Base-by-base conservation (phyloP, 345 rosid genomes). In the Litchi chinensis region DNA sequence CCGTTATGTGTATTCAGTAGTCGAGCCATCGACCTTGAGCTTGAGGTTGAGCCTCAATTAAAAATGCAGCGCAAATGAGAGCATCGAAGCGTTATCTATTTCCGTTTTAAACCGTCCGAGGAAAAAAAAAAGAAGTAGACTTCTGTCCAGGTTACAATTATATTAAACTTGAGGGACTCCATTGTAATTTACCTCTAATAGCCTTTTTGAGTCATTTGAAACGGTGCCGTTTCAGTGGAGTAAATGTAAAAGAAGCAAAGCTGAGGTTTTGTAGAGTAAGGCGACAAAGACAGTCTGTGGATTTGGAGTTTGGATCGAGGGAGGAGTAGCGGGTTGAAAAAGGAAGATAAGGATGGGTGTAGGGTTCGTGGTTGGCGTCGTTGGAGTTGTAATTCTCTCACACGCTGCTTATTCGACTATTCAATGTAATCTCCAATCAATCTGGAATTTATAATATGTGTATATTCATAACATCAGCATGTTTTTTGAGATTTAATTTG, bases 341-440 rank as follows among this genome's bases (percentile, higher is more conserved):
- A 26, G 18, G 18, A 32, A 62, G 26, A 43, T 16, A 22, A 71
- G 43, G 10, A 90, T 94, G 98, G 87, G 90, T 69, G 48, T 88
- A 46, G 98, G 93, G 10, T 93, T 96, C 26, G 18, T 81, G 2
- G 78, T 88, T 32, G 98, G 98, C 73, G 88, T 87, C 4, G 4
- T 93, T 40, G 98, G 97, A 1, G 89, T 89, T 16, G 73, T 87
- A 32, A 85, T 91, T 84, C 94, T 96, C n/a, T 83, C 86, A 10
- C 98, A 96, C 70, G 99, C 98, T 10, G 97, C 94, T 57, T 94
- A 96, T 85, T 92, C 98, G 62, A 93, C 99, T 21, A 83, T 92
- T 79, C 99, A 93, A 75, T 94, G 98, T 94, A 85, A 79, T 59
- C 40, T 41, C 21, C 8, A 6, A 24, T 65, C 77, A 15, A 10